Evolutionary conservation across 257 asterid species (phyloP), one percentile per base, ranked within the genome.

Genomic region (Coffea canephora): DNA sequence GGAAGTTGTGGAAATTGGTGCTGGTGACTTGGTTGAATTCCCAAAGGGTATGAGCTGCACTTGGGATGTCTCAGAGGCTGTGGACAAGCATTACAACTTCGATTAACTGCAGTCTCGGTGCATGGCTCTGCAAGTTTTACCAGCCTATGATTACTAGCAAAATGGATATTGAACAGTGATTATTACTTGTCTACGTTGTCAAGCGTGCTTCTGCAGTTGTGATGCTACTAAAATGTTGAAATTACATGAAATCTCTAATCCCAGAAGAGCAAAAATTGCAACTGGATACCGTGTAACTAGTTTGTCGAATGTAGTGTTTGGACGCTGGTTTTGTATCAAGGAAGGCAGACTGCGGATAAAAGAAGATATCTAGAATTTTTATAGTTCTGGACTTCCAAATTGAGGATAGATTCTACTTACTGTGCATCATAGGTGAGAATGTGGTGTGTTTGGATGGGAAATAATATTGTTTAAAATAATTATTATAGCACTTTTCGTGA

Each of bases 21-120:
- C 89, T 64, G 89, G 88, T 19, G 86, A 85, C 79, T 74, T 87
- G 75, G 89, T 87, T 54, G 91, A 79, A 76, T 87, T 87, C 72
- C 89, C 89, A 0, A 80, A 80, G 34, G 91, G 91, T 55, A 85
- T 87, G 91, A 87, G 82, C 81, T 84, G 89, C 81, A 87, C 88
- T 79, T 87, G 91, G 89, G 91, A 87, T 74, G 89, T 87, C 73
- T 84, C 87, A 2, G 89, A 85, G 81, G 82, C 83, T 27, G 89
- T 87, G 52, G 86, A 82, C 83, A 87, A 87, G 81, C 89, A 85
- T 74, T 87, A 85, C 78, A 82, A 80, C 76, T 87, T 85, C 27
- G 91, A 85, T 43, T 87, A 68, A 45, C 27, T 46, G 8, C 2
- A 18, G 45, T 50, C 54, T 48, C 25, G 31, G 36, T 21, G 10